Percentiles rank a stretch among this genome's conserved stretches.
phyloP scores from a whole-genome alignment of 441 rosid species.

The Mallotus japonicus region DNA sequence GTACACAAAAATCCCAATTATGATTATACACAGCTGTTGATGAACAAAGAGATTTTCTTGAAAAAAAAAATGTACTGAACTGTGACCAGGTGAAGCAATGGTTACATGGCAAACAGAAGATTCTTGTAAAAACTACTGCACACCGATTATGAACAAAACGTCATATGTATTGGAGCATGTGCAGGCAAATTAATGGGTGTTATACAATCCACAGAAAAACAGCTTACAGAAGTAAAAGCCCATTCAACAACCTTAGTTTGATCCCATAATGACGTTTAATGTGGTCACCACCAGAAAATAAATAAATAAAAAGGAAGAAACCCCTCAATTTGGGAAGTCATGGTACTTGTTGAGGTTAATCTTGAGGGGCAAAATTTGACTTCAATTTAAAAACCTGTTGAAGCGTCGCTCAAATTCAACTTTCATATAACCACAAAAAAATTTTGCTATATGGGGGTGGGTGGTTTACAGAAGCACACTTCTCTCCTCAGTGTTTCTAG shows the following conservation, averaged over 20 bases:
- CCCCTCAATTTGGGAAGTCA: too few species aligned
- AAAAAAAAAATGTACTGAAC: too few species aligned
- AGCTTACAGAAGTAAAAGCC: not conserved
- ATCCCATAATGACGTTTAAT: not conserved
- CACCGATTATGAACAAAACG: not conserved
- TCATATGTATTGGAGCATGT: not conserved
- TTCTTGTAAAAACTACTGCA: not conserved
- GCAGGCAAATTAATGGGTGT: not conserved
- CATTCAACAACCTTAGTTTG: not conserved
- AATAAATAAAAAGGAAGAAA: too few species aligned
- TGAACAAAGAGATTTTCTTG: not conserved
- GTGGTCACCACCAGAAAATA: too few species aligned
- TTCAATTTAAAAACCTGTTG: too few species aligned
- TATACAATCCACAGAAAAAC: not conserved
- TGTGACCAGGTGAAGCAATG: too few species aligned
- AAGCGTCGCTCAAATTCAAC: too few species aligned
- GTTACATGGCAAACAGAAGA: too few species aligned
- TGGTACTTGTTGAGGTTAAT: too few species aligned
- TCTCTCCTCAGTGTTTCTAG: not conserved
- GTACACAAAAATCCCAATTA: not conserved
- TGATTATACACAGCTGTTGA: not conserved
- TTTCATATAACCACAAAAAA: not conserved
- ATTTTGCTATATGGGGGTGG: not conserved
- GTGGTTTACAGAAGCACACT: not conserved
- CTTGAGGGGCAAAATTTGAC: too few species aligned